Percentiles rank a stretch among this genome's conserved stretches.
phyloP scores from a whole-genome alignment of 1,284 basidiomycete species.

The Mrakiaceae sp. region DNA sequence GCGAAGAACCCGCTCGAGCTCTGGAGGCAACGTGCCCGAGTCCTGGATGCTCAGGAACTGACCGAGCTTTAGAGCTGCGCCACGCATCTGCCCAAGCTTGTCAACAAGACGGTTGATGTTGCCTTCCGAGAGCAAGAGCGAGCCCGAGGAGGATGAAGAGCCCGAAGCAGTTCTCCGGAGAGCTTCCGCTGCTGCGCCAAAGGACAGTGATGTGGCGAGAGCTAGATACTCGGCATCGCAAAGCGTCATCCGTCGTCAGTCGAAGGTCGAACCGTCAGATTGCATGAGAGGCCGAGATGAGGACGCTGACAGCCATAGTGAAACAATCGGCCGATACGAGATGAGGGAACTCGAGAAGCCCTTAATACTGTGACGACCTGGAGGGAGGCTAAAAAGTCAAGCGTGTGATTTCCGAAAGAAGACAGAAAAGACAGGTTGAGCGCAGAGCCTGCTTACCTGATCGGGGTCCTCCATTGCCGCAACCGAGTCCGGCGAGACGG shows the following conservation, averaged over 20 bases:
- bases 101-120: conserved; percentile 83
- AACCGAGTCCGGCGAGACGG: background rate
- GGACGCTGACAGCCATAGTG: conserved; percentile 72
- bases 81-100: conserved; percentile 87
- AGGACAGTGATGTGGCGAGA: conserved; percentile 37
- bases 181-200: conserved; percentile 39
- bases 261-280: conserved; percentile 54
- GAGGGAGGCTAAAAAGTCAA: conserved; percentile 14
- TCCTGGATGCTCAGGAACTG: conserved; percentile 99
- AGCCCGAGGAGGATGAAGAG: conserved; percentile 14
- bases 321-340: conserved; percentile 70
- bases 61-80: conserved; percentile 90
- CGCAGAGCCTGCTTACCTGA: background rate
- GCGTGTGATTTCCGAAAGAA: background rate
- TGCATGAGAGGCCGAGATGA: conserved; percentile 24
- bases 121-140: conserved; percentile 70
- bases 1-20: conserved; percentile 78
- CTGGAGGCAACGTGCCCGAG: conserved; percentile 74
- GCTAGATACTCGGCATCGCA: conserved; percentile 31
- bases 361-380: conserved; percentile 43
- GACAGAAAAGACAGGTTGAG: background rate
- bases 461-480: background rate
- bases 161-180: conserved; percentile 30
- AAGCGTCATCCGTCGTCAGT: conserved; percentile 30
- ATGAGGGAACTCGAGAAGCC: conserved; percentile 75